These are phyloP conservation scores for Colletotrichum sp. DNA, from an alignment of 2,329 filamentous ascomycete genomes.

Conservation along the genomic window DNA sequence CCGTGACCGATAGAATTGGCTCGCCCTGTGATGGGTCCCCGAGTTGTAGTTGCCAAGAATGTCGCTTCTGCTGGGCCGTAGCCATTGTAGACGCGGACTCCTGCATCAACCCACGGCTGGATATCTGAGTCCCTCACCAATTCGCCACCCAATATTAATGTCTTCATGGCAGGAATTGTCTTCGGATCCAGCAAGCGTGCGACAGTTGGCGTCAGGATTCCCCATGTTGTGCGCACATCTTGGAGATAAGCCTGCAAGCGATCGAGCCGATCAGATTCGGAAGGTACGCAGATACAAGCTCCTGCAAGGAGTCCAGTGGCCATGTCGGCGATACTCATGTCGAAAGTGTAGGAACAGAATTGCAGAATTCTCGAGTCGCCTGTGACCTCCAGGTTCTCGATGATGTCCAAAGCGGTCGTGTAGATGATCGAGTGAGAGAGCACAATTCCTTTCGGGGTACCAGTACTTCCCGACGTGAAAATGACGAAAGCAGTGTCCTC, in stretches of 20 bases:
- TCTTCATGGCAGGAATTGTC: neutral
- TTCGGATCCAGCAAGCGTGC: neutral
- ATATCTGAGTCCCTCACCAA: neutral
- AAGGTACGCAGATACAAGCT: conserved; percentile 64
- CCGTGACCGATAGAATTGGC: conserved; percentile 29
- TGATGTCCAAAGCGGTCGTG: conserved; percentile 19
- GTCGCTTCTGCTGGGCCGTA: neutral
- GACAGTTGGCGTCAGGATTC: neutral
- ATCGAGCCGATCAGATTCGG: conserved; percentile 51
- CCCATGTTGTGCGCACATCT: neutral
- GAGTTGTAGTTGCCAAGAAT: neutral
- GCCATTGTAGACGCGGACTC: neutral
- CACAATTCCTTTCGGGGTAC: conserved; percentile 58
- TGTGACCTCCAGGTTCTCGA: neutral
- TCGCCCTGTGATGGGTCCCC: neutral
- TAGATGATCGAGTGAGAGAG: conserved; percentile 29
- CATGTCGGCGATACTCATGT: conserved; percentile 56
- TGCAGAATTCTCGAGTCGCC: conserved; percentile 35
- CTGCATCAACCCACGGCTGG: neutral
- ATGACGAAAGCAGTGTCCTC: conserved; percentile 38
- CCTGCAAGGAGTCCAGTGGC: conserved; percentile 58
- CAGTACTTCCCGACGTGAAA: conserved; percentile 60
- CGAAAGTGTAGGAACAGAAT: conserved; percentile 58
- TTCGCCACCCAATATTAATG: neutral
- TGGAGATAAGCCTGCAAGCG: conserved; percentile 40